Evolutionary conservation across 805 yeast genomes (phyloP), one percentile per base, ranked within the genome.

Genomic region (Blastobotrys parvus): DNA sequence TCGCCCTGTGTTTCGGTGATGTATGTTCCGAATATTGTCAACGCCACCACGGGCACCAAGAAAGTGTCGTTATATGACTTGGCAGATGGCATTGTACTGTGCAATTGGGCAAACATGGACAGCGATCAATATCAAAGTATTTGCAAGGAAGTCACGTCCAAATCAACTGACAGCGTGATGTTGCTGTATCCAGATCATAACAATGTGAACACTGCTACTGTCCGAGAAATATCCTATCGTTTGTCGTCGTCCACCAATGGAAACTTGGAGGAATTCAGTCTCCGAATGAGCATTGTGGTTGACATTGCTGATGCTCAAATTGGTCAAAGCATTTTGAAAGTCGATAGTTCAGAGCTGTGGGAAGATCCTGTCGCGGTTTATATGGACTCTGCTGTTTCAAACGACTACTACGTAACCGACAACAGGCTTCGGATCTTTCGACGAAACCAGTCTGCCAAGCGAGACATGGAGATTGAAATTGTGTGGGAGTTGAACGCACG

Each of bases 381-480:
- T 8, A 25, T 25, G 7, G 29, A 25, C 11, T 8, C 29, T 7
- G 29, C 29, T 11, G 29, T 8, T 7, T 8, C 7, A 11, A 25
- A 25, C 11, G 29, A 25, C 11, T 25, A 11, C 17, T n/a, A 18
- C n/a, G n/a, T 4, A 3, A 16, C 19, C 5, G 20, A 11, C 11
- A 7, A 34, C n/a, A 17, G 25, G 3, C 19, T 21, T 3, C 30
- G 23, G 10, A 17, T 36, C 10, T 36, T 21, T 23, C 30, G 15
- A 22, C 27, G 31, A 11, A n/a, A 16, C 18, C 13, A 8, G 4
- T 13, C 41, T 3, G 5, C 16, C 13, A 27, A 16, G 18, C 13
- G 41, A 29, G 35, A 38, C n/a, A 21, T 38, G 22, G 35, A 38
- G 6, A 32, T 30, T 13, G 13, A 27, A 5, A 15, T 38, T 19